Evolutionary conservation across 192 early-diverging fungal genomes (phyloP), one percentile per base, ranked within the genome.

Genomic region (Coemansia sp.): DNA sequence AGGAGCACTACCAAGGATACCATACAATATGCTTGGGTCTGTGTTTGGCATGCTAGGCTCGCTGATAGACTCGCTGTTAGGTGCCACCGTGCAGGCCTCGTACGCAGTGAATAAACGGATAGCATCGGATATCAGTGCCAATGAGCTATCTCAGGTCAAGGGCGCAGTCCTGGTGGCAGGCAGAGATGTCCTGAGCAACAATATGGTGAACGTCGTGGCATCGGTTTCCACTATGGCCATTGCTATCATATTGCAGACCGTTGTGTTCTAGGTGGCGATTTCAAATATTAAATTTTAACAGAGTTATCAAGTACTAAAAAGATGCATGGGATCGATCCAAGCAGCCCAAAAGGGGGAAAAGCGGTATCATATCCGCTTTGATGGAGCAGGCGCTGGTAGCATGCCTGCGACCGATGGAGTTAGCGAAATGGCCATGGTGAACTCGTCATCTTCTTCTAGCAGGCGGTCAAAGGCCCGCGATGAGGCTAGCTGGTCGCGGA

Each of bases 61-160:
- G 14, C 61, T 94, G 34, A 48, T 75, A 2, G 95, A 96, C 78
- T 96, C 95, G 20, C 35, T 96, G 1, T 72, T 96, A 11, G 95
- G 95, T 21, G 93, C 95, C 1, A 78, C 95, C 0, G 86, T 94
- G 64, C 82, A 88, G 55, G 84, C 86, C 14, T 78, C 90, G 18
- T 96, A 92, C 76, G 84, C 91, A 55, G 82, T 87, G 3, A 43
- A 80, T 37, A 71, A 59, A n/a, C 65, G 48, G 9, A 63, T 59
- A 1, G 73, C 65, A 18, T 79, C 84, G 12, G 87, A 84, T 38
- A 77, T 86, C 28, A 74, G 86, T 31, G 86, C 89, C 48, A 66
- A 83, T 6, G 65, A 81, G 16, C 68, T 84, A 6, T 64, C 69
- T 12, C 68, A 71, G 41, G 75, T 77, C 9, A 72, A 87, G 33